Evolutionary conservation across 352 stramenopile species (phyloP), one percentile per base, ranked within the genome.

Genomic region (Phytophthora pluvialis): DNA sequence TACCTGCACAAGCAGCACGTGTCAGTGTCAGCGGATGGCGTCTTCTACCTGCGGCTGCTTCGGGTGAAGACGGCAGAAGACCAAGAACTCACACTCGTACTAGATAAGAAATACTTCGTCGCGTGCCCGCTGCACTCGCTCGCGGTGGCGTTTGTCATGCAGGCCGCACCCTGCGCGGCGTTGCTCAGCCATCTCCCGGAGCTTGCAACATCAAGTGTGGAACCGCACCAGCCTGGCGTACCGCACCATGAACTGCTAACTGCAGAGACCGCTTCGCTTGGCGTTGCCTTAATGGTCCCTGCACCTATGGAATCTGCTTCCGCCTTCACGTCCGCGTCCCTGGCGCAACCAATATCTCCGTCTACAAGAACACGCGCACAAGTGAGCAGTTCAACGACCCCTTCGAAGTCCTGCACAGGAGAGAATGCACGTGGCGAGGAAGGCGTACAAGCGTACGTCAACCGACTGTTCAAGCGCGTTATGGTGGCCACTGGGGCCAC

Each of bases 51-150:
- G 1, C 60, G 54, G 9, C 64, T 81, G 4, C 21, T 73, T 0
- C 65, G 64, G 0, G 16, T 77, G 15, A 85, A 78, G 48, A 72
- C 64, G 0, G 54, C 61, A 0, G 52, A 80, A 26, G 64, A 76
- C 21, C 56, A 81, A 15, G 60, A 52, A 0, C 31, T 84, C 3
- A 70, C 62, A 2, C 38, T 80, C 10, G 61, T 79, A 11, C 59
- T 56, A 0, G 65, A 73, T 10, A 50, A 59, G 38, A 21, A 6
- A 0, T 48, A 56, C 16, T 56, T 72, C 16, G 1, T 61, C 1
- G 75, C 62, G 1, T 83, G 64, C 26, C 42, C 58, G 2, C 3
- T 80, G 1, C 54, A 66, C 7, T 33, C 53, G 3, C 35, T 78
- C 0, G 63, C 64, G 0, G 38, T 72, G 2, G 60, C 53, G 0